A percentile compares a stretch with the other conserved stretches of the same genome.
Evolutionary conservation across 1,139 yeast genomes (phyloP).

Genomic region (Eremothecium sinecaudum): DNA sequence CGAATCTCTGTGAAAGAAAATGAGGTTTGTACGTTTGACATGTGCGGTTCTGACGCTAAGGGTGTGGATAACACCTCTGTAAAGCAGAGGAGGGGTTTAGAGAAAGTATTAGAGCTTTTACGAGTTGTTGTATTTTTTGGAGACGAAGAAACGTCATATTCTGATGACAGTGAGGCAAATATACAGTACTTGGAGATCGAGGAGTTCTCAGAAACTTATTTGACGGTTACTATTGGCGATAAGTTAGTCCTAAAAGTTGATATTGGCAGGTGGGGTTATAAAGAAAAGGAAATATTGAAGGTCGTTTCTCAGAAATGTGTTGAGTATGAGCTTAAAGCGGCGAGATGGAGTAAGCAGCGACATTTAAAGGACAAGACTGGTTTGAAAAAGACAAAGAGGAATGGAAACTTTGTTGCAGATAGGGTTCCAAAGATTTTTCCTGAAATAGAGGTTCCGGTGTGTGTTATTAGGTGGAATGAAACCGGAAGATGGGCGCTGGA

Average conservation of each 20-base stretch:
- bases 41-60: too few species aligned
- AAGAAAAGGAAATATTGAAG: conserved; percentile 6
- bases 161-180: background rate
- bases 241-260: conserved; percentile 5
- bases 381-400: conserved; percentile 1
- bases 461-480: conserved; percentile 8
- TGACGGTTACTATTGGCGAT: background rate
- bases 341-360: conserved; percentile 2
- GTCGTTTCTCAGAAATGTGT: conserved; percentile 7
- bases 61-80: too few species aligned
- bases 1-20: too few species aligned
- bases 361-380: background rate
- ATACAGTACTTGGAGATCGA: background rate
- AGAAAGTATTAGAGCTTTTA: too few species aligned
- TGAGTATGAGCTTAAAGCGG: conserved; percentile 5
- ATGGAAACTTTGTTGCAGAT: conserved; percentile 6
- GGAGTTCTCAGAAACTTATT: background rate
- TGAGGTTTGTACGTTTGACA: too few species aligned
- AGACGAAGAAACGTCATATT: background rate
- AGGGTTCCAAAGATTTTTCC: conserved; percentile 9
- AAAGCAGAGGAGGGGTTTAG: too few species aligned
- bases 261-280: conserved; percentile 4
- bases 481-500: conserved; percentile 11
- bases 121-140: too few species aligned
- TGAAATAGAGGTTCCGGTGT: conserved; percentile 13